A percentile compares a stretch with the other conserved stretches of the same genome.
These are phyloP conservation scores for Aspergillus terreus DNA, from an alignment of 2,329 filamentous ascomycete species.

Conservation along the genomic window DNA sequence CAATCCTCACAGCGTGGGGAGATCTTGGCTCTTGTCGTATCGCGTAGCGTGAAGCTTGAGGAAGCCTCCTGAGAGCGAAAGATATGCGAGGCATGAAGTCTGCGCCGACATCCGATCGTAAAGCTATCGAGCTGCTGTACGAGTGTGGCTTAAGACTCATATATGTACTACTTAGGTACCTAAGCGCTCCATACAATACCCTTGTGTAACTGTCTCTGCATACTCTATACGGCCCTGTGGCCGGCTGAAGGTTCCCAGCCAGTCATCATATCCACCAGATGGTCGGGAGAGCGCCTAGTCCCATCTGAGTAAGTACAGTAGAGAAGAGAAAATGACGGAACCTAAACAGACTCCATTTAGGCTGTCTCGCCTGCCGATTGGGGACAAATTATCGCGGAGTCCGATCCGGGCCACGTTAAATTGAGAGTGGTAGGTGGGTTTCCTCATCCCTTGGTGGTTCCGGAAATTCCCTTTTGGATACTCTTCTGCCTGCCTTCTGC, in stretches of 20 bases:
- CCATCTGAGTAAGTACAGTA: neutral
- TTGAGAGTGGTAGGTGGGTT: neutral
- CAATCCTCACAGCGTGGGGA: slow-evolving; percentile 1
- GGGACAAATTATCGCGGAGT: neutral
- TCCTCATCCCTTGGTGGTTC: neutral
- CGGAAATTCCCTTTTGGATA: too few species aligned
- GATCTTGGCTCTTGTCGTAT: neutral
- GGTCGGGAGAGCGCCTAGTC: neutral
- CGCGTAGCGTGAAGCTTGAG: neutral
- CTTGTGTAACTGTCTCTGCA: too few species aligned
- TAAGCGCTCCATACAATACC: too few species aligned
- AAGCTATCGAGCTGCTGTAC: too few species aligned
- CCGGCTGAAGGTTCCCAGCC: too few species aligned
- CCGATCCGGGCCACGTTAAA: neutral
- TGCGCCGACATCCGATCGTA: too few species aligned
- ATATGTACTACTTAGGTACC: too few species aligned
- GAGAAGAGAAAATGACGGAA: too few species aligned
- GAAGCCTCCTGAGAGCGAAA: neutral
- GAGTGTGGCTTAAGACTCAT: too few species aligned
- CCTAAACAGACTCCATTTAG: neutral
- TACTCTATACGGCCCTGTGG: too few species aligned
- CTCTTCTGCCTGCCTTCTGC: too few species aligned
- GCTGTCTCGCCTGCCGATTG: neutral
- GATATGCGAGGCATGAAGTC: neutral
- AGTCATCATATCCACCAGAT: too few species aligned